Evolutionary conservation across 1,139 yeast species (phyloP), one percentile per base, ranked within the genome.

Genomic region (Scheffersomyces insectosa): DNA sequence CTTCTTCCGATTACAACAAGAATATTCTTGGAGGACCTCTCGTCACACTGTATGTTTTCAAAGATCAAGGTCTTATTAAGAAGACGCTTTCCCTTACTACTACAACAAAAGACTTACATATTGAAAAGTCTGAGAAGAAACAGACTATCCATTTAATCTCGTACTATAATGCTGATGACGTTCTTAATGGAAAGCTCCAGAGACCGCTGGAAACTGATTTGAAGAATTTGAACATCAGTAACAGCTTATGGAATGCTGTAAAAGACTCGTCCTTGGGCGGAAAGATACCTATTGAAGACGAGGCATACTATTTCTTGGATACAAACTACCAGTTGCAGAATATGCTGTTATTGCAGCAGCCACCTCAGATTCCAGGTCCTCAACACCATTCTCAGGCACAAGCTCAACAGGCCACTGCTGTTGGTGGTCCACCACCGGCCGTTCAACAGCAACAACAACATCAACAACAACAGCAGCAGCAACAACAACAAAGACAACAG

Each of bases 91-190:
- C 91, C 4, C 70, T 89, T 13, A 77, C 79, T 4, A 68, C 75
- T 14, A 61, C 56, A 6, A 45, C 62, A 4, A 64, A 63, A 34
- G 82, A 80, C 12, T 57, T 67, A 25, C 65, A 65, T 39, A 42
- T 65, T 20, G 62, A 60, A 8, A 56, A 55, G 30, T 55, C 57
- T 31, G 58, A 56, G 6, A 70, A 62, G 41, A 66, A 61, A 40
- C 75, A 70, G 53, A 82, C 88, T 0, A 78, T 86, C 44, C 97
- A 91, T 59, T 65, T 90, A 42, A 82, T 90, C 6, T 82, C 91
- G 14, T 90, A 90, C 62, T 90, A 88, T 58, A 73, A 78, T 42
- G 84, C 89, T 0, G 79, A 80, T 36, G 96, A 90, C 59, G 93
- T 88, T 3, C 59, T 80, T 40, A 68, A 70, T 35, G 83, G 84